Base-by-base conservation (phyloP, 306 rosid species). In the Hippophae tibetana region DNA sequence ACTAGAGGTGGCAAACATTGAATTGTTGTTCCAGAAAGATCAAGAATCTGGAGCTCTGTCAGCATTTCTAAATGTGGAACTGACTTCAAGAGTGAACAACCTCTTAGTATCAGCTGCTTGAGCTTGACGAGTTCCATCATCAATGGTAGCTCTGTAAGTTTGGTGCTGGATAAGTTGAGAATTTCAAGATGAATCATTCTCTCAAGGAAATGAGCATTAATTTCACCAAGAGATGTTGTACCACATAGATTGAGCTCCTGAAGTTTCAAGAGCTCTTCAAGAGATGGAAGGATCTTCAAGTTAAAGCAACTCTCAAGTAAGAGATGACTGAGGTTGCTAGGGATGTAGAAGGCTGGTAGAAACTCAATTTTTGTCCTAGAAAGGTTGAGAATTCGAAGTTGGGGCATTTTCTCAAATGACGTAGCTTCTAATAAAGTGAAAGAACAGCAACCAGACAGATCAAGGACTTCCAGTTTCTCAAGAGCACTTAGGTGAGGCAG, bases 401-500 rank as follows among this genome's bases (percentile, higher is more conserved):
- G 7, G 40, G 18, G 10, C 82, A 68, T 49, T 12, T 58, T 46
- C 31, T 56, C 53, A 68, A 76, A 68, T 54, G 74, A 72, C 8
- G 44, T 2, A 27, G 40, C 74, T 47, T 43, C 58, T 26, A 71
- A 12, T 25, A 9, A 52, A 56, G 14, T 47, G 60, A 76, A 56
- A 7, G 14, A 53, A 38, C 26, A 48, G 41, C 78, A 76, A 3
- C 81, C 69, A 45, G 81, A 76, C 44, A 57, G 42, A 60, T 72
- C 60, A 42, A 77, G 72, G 50, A 60, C 51, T 64, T 77, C 66
- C 9, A 76, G 65, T 6, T 70, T 70, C 31, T 40, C 23, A 3
- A 65, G 72, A 54, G 66, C 27, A 14, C 13, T 18, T 13, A 57
- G 11, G 46, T 43, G 45, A 3, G 76, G 63, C 56, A 75, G 53